phyloP scores from a whole-genome alignment of 139 green algal species.

The Chlorella ohadii region DNA sequence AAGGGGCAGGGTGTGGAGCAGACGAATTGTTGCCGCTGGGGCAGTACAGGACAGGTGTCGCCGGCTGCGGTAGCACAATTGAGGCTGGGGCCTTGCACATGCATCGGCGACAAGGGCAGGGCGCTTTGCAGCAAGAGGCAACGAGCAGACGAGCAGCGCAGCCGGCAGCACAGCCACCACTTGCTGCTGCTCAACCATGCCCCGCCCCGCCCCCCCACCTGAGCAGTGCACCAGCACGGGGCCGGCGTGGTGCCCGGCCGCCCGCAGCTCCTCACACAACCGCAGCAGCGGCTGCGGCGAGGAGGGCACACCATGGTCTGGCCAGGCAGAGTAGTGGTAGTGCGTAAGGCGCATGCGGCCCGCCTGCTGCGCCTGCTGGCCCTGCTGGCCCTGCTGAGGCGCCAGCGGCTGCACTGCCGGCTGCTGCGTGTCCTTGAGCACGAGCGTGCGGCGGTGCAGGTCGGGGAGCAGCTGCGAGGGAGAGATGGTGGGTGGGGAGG shows the following conservation, averaged over 20 bases:
- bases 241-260: neutral
- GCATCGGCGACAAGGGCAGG: neutral
- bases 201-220: neutral
- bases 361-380: neutral
- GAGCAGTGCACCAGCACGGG: constrained; percentile 74
- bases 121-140: no score
- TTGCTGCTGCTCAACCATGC: no score
- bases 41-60: no score
- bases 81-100: no score
- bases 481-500: neutral
- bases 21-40: no score
- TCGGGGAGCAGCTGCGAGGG: constrained; percentile 3
- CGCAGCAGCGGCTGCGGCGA: constrained; percentile 52
- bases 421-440: neutral
- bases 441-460: neutral
- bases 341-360: neutral
- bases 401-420: neutral
- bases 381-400: neutral
- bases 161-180: no score
- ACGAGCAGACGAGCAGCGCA: no score
- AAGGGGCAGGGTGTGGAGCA: no score
- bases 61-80: no score
- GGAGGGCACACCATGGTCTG: constrained; percentile 72
- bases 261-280: constrained; percentile 49
- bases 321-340: constrained; percentile 59